These are phyloP conservation scores for Rusavskia elegans DNA, from an alignment of 495 filamentous ascomycete species.

Conservation along the genomic window DNA sequence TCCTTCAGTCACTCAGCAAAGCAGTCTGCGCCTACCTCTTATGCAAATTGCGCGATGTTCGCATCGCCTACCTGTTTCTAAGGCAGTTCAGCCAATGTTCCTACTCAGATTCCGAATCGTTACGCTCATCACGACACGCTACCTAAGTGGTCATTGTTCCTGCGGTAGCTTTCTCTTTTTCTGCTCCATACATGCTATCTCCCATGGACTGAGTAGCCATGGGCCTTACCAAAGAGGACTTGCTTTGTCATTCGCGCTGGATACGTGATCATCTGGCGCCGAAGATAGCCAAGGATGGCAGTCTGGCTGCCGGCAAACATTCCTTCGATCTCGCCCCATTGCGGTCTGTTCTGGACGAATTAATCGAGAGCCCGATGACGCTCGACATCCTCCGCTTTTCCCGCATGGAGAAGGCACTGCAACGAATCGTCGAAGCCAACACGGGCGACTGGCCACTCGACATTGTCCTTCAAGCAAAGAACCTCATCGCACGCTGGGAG, in stretches of 20 bases:
- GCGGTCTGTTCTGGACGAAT: conserved; percentile 1
- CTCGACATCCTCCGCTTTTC: conserved; percentile 9
- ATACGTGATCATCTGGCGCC: conserved; percentile 11
- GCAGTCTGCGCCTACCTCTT: too few relatives aligned
- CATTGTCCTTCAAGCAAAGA: conserved; percentile 2
- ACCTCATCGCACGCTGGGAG: conserved; percentile 11
- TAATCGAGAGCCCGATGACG: conserved; percentile 4
- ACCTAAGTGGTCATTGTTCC: too few relatives aligned
- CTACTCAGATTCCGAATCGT: too few relatives aligned
- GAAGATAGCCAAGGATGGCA: neutral
- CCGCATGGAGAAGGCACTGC: conserved; percentile 11
- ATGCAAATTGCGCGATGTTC: too few relatives aligned
- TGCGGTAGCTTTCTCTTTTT: too few relatives aligned
- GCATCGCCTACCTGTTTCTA: too few relatives aligned
- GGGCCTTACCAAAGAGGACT: neutral
- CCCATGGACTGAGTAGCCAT: neutral
- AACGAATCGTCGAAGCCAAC: neutral
- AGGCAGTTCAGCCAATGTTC: too few relatives aligned
- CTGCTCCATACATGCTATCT: too few relatives aligned
- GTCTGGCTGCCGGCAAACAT: neutral
- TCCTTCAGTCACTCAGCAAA: too few relatives aligned
- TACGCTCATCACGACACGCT: too few relatives aligned
- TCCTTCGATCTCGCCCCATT: neutral
- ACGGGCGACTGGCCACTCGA: conserved; percentile 8
- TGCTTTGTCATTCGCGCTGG: conserved; percentile 4